Evolutionary conservation across 2,329 filamentous ascomycete genomes (phyloP).

Genomic region (Alternaria postmessia): DNA sequence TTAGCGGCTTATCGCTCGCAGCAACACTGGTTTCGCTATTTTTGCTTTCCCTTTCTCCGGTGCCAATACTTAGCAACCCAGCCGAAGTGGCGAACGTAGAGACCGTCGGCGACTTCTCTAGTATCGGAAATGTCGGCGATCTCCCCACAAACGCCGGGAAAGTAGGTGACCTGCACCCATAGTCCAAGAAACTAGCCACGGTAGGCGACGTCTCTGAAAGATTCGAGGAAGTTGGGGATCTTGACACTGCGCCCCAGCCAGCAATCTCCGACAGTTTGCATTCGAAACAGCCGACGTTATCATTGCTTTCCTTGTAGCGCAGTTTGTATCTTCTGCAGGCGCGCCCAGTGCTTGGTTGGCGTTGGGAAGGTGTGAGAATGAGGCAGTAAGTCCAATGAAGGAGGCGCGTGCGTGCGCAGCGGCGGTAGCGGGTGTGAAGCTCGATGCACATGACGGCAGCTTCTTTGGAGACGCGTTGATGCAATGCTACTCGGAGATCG

Average conservation of each 20-base stretch:
- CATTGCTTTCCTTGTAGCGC: conserved; percentile 9
- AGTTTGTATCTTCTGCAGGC: conserved; percentile 15
- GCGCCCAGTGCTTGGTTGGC: conserved; percentile 10
- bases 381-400: conserved; percentile 25
- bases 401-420: conserved; percentile 21
- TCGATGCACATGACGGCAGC: conserved; percentile 23
- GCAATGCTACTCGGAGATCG: not conserved
- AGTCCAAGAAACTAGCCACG: not conserved
- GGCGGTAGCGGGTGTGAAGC: conserved; percentile 13
- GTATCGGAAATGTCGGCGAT: too few relatives aligned
- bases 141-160: not conserved
- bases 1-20: not conserved
- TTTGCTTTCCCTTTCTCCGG: not conserved
- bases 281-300: not conserved
- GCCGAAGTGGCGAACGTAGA: not conserved
- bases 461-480: not conserved
- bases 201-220: not conserved
- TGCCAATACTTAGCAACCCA: not conserved
- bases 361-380: conserved; percentile 4
- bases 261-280: not conserved
- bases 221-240: not conserved
- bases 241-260: not conserved
- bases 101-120: too few relatives aligned
- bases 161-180: not conserved
- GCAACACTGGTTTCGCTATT: not conserved